Conservation (phyloP, 345 rosid genomes). For the Brassica carinata region DNA sequence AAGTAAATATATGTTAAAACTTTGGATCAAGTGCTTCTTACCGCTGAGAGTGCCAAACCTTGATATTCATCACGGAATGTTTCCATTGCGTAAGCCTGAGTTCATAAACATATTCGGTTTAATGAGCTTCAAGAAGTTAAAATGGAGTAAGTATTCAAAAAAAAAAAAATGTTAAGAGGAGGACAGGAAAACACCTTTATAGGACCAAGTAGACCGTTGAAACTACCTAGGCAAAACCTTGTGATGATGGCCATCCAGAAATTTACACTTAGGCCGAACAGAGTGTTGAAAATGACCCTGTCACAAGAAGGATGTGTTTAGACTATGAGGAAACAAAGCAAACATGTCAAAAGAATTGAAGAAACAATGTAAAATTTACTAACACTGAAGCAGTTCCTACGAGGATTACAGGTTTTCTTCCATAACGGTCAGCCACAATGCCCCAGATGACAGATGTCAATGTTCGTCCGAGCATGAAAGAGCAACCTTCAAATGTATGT, state of each 20-base stretch:
- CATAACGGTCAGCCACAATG: slow-evolving; percentile 81
- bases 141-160: background rate
- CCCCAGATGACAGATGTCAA: slow-evolving; percentile 90
- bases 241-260: slow-evolving; percentile 89
- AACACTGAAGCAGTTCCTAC: slow-evolving; percentile 74
- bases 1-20: background rate
- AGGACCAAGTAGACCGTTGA: slow-evolving; percentile 93
- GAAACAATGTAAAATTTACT: slow-evolving; percentile 38
- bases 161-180: background rate
- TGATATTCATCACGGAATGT: slow-evolving; percentile 73
- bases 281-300: slow-evolving; percentile 90
- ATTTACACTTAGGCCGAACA: slow-evolving; percentile 84
- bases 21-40: slow-evolving; percentile 53
- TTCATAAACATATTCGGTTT: background rate
- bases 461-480: slow-evolving; percentile 92
- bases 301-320: background rate
- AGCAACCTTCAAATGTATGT: slow-evolving; percentile 54
- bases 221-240: slow-evolving; percentile 87
- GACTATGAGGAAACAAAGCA: background rate
- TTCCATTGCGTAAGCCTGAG: slow-evolving; percentile 86
- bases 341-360: background rate
- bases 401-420: slow-evolving; percentile 88
- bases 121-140: background rate
- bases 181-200: slow-evolving; percentile 57
- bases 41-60: slow-evolving; percentile 81